Percentiles rank a stretch among this genome's conserved stretches.
These are phyloP conservation scores for Fusarium chaquense DNA, from an alignment of 2,329 filamentous ascomycete species.

Conservation along the genomic window DNA sequence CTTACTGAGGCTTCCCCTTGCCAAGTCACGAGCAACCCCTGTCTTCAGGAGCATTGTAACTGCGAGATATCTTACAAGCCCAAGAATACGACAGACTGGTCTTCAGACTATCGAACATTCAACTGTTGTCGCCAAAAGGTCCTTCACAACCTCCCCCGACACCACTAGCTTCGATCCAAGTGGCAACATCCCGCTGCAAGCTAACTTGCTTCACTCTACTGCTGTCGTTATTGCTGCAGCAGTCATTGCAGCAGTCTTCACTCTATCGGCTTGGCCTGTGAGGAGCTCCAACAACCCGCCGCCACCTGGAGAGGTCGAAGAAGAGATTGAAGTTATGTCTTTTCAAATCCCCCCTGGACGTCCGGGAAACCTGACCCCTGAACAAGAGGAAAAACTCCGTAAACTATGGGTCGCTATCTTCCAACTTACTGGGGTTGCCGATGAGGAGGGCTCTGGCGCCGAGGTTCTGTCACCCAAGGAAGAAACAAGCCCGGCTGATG, in stretches of 20 bases:
- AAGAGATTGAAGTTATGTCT: slow-evolving; percentile 54
- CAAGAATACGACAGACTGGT: not conserved
- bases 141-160: slow-evolving; percentile 12
- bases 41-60: slow-evolving; percentile 20
- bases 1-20: slow-evolving; percentile 29
- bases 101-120: slow-evolving; percentile 1
- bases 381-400: slow-evolving; percentile 88
- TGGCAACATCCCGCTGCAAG: slow-evolving; percentile 28
- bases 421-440: slow-evolving; percentile 76
- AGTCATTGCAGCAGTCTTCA: slow-evolving; percentile 27
- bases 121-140: slow-evolving; percentile 7
- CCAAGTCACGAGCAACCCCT: slow-evolving; percentile 29
- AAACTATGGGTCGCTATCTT: slow-evolving; percentile 86
- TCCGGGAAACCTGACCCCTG: slow-evolving; percentile 86
- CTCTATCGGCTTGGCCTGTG: slow-evolving; percentile 35
- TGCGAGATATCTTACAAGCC: slow-evolving; percentile 7
- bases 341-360: slow-evolving; percentile 72
- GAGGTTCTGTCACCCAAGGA: slow-evolving; percentile 37
- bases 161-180: slow-evolving; percentile 4
- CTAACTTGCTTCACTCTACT: slow-evolving; percentile 33
- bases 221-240: slow-evolving; percentile 31
- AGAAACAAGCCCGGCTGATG: slow-evolving; percentile 44
- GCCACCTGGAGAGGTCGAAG: slow-evolving; percentile 19
- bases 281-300: slow-evolving; percentile 1
- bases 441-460: slow-evolving; percentile 44